Conservation (phyloP, 768 basidiomycete genomes). For the Daedalea quercina region DNA sequence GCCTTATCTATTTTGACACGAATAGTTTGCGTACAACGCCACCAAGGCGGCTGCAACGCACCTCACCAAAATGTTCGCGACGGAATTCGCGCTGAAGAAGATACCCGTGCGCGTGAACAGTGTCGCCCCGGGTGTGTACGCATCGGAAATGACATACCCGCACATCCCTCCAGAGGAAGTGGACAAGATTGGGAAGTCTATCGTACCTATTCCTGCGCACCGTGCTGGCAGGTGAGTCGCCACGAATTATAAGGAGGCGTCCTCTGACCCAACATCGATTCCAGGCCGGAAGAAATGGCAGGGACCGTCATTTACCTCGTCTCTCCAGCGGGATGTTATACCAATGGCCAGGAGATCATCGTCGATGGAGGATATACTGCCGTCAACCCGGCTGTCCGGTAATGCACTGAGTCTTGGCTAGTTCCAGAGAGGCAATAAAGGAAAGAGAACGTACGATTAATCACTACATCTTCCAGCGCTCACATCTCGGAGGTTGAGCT, state of each 20-base stretch:
- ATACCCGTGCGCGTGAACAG: constrained; percentile 65
- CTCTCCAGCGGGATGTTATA: constrained; percentile 66
- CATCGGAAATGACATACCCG: constrained; percentile 65
- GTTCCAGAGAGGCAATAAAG: too few species aligned
- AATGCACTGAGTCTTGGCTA: too few species aligned
- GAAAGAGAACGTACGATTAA: too few species aligned
- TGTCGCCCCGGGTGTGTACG: constrained; percentile 71
- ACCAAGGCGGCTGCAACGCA: constrained; percentile 74
- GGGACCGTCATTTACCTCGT: constrained; percentile 73
- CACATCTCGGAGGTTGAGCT: too few species aligned
- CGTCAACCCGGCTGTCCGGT: constrained; percentile 53
- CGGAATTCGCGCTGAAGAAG: constrained; percentile 64
- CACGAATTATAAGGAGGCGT: background rate
- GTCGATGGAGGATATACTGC: constrained; percentile 72
- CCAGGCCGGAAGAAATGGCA: constrained; percentile 66
- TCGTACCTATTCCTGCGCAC: constrained; percentile 53
- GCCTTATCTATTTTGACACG: too few species aligned
- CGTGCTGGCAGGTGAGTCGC: constrained; percentile 59
- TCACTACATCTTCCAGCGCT: too few species aligned
- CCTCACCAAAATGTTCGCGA: constrained; percentile 67
- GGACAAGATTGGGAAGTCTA: constrained; percentile 50
- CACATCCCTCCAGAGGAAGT: constrained; percentile 37
- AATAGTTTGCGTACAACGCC: constrained; percentile 76
- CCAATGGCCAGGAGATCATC: constrained; percentile 71
- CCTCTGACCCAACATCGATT: background rate